phyloP scores from a whole-genome alignment of 2,329 filamentous ascomycete genomes.

The Ascochyta koolunga region DNA sequence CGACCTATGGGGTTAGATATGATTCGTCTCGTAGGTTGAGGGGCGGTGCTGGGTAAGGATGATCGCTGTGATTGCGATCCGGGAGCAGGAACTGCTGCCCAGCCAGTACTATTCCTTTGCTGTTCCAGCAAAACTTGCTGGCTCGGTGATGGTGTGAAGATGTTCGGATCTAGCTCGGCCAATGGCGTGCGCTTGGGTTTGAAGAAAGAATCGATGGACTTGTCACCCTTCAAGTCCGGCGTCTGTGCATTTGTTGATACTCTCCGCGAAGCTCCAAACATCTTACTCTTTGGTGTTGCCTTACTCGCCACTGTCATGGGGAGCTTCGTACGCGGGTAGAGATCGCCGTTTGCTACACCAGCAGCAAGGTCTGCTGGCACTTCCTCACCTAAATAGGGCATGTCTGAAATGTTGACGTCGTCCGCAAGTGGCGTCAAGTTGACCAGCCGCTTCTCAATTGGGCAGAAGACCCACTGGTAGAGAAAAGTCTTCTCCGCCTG shows the following conservation, averaged over 20 bases:
- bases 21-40: constrained; percentile 50
- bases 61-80: constrained; percentile 40
- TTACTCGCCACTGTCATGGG: constrained; percentile 53
- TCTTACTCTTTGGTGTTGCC: constrained; percentile 38
- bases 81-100: constrained; percentile 60
- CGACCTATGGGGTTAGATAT: constrained; percentile 45
- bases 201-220: constrained; percentile 70
- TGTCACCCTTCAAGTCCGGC: constrained; percentile 63
- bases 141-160: constrained; percentile 69
- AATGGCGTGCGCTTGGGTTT: constrained; percentile 67
- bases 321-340: constrained; percentile 89
- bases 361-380: constrained; percentile 73
- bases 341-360: constrained; percentile 77
- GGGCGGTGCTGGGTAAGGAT: constrained; percentile 45
- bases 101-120: constrained; percentile 58
- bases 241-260: constrained; percentile 39
- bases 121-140: constrained; percentile 65
- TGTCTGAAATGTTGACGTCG: constrained; percentile 68
- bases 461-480: constrained; percentile 94
- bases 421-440: constrained; percentile 72
- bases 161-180: constrained; percentile 71
- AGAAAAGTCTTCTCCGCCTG: constrained; percentile 92
- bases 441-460: constrained; percentile 71
- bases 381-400: constrained; percentile 80
- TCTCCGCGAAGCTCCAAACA: constrained; percentile 48